A percentile compares a stretch with the other conserved stretches of the same genome.
Conservation (phyloP, 257 asterid genomes). For the Solanum lycopersicoides region DNA sequence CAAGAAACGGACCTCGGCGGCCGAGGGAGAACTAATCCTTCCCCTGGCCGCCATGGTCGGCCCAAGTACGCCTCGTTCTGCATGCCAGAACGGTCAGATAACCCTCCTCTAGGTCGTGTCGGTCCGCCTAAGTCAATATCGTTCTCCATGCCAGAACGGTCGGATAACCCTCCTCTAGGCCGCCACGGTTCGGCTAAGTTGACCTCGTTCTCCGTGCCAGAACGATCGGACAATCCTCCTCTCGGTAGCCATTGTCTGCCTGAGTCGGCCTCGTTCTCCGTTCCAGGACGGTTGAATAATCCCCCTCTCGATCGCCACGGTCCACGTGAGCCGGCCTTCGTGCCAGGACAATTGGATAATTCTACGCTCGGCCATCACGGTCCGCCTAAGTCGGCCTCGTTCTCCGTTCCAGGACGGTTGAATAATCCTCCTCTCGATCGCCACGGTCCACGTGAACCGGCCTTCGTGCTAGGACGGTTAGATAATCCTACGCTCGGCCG, state of each 20-base stretch:
- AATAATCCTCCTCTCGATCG: background rate
- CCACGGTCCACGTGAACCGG: too few relatives aligned
- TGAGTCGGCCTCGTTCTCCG: background rate
- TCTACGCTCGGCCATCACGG: background rate
- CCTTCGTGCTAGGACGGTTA: background rate
- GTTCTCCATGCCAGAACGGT: background rate
- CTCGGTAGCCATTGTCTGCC: background rate
- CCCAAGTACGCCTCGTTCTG: background rate
- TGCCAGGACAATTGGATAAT: background rate
- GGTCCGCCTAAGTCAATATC: background rate
- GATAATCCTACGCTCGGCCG: background rate
- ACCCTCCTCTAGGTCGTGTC: background rate
- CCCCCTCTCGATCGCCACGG: background rate
- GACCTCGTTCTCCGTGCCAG: background rate
- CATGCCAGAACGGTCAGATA: background rate
- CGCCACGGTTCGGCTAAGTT: background rate
- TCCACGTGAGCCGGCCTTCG: background rate
- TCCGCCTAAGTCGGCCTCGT: background rate
- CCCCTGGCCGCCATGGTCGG: background rate
- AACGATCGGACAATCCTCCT: background rate
- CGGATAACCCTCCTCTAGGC: background rate
- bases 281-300: background rate
- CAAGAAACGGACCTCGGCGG: background rate
- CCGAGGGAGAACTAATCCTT: background rate
- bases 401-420: background rate